A percentile compares a stretch with the other conserved stretches of the same genome.
phyloP scores from a whole-genome alignment of 495 filamentous ascomycete species.

The Friedmanniomyces simplex region DNA sequence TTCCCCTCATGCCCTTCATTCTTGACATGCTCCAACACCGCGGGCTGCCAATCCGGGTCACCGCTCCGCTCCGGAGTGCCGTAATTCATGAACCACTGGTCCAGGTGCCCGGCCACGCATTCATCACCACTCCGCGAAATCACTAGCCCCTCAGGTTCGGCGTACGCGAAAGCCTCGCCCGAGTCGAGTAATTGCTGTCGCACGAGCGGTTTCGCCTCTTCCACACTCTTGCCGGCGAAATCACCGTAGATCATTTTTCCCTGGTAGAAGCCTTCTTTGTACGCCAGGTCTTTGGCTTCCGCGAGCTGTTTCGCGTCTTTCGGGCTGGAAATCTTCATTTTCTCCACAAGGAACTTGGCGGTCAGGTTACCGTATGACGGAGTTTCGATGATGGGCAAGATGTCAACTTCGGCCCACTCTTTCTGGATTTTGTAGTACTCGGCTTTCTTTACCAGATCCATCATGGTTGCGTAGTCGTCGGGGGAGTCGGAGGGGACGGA shows the following conservation, averaged over 20 bases:
- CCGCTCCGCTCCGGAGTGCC: conserved; percentile 52
- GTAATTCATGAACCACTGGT: conserved; percentile 97
- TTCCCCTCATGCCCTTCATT: conserved; percentile 47
- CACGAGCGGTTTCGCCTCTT: conserved; percentile 77
- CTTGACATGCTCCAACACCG: conserved; percentile 61
- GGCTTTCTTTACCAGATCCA: conserved; percentile 88
- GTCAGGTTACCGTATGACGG: conserved; percentile 79
- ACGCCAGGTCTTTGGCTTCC: conserved; percentile 91
- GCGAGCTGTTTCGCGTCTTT: conserved; percentile 84
- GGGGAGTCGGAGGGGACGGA: conserved; percentile 92
- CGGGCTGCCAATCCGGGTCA: conserved; percentile 61
- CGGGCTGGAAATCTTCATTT: conserved; percentile 91
- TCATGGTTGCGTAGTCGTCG: conserved; percentile 84
- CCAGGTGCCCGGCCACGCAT: conserved; percentile 84
- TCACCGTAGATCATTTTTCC: conserved; percentile 84
- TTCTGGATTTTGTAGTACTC: conserved; percentile 95
- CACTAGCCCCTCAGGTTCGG: conserved; percentile 83
- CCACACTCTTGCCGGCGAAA: conserved; percentile 77
- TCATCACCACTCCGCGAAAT: conserved; percentile 78
- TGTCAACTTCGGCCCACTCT: conserved; percentile 88
- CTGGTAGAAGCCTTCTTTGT: conserved; percentile 97
- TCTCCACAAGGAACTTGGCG: conserved; percentile 73
- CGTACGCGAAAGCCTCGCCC: conserved; percentile 80
- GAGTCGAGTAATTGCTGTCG: conserved; percentile 64
- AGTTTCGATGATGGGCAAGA: conserved; percentile 79